phyloP scores from a whole-genome alignment of 768 basidiomycete species.

The Boletus fagicola region DNA sequence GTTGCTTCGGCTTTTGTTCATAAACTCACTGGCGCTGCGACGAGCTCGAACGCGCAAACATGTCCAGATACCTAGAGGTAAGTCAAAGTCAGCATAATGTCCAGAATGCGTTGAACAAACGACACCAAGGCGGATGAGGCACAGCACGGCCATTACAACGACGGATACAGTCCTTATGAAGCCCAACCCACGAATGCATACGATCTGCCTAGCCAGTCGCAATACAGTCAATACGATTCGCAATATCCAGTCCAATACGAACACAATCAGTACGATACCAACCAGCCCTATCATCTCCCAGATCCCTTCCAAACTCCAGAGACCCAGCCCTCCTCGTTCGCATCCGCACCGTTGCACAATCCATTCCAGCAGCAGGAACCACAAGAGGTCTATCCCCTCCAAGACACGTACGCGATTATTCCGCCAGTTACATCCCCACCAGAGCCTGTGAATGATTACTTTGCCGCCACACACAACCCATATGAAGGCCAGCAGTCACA shows the following conservation, averaged over 20 bases:
- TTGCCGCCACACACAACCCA: slow-evolving; percentile 21
- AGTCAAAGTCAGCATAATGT: slow-evolving; percentile 11
- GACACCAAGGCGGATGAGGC: slow-evolving; percentile 58
- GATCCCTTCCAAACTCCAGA: slow-evolving; percentile 35
- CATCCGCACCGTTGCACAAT: slow-evolving; percentile 19
- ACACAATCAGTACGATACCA: slow-evolving; percentile 31
- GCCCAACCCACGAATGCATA: slow-evolving; percentile 39
- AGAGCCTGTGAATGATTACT: slow-evolving; percentile 15
- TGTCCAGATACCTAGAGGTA: slow-evolving; percentile 45
- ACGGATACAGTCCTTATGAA: slow-evolving; percentile 57
- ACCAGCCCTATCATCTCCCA: slow-evolving; percentile 38
- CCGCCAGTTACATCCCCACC: slow-evolving; percentile 22
- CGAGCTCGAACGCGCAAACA: slow-evolving; percentile 16
- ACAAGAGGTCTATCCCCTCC: slow-evolving; percentile 18
- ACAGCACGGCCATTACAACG: slow-evolving; percentile 62
- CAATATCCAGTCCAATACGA: slow-evolving; percentile 36
- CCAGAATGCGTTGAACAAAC: slow-evolving; percentile 1
- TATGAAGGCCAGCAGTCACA: slow-evolving; percentile 19
- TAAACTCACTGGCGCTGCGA: slow-evolving; percentile 3
- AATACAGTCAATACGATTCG: slow-evolving; percentile 28
- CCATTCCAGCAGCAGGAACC: slow-evolving; percentile 25
- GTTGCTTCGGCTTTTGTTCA: slow-evolving; percentile 1
- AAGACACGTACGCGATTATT: slow-evolving; percentile 22
- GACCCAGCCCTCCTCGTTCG: slow-evolving; percentile 16
- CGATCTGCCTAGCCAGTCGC: slow-evolving; percentile 37